Conservation (phyloP, 768 basidiomycete genomes). For the Amanita rimosa region DNA sequence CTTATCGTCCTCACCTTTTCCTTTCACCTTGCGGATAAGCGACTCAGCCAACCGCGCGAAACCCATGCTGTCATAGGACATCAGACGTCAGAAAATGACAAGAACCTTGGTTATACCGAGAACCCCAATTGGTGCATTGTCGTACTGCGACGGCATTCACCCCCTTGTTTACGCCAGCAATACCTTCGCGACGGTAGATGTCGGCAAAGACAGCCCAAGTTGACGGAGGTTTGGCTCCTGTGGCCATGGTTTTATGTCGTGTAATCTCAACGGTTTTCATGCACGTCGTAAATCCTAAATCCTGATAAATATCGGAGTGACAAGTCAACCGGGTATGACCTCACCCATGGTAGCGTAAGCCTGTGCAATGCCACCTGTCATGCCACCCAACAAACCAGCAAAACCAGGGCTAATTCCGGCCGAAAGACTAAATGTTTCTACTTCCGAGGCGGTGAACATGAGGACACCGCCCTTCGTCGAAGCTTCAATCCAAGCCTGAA, state of each 20-base stretch:
- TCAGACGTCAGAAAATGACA: not conserved
- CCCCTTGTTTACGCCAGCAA: conserved; percentile 97
- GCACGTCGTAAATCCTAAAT: conserved; percentile 89
- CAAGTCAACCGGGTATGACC: conserved; percentile 16
- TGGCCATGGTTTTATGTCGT: conserved; percentile 80
- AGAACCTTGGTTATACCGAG: conserved; percentile 41
- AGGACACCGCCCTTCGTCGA: conserved; percentile 97
- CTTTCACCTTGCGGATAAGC: conserved; percentile 63
- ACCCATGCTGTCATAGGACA: conserved; percentile 58
- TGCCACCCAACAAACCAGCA: conserved; percentile 89
- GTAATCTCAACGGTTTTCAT: conserved; percentile 99
- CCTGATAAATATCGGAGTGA: not conserved
- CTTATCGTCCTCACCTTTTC: conserved; percentile 67
- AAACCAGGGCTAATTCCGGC: conserved; percentile 71
- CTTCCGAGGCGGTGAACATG: conserved; percentile 92
- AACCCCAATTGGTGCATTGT: conserved; percentile 91
- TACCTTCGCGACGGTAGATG: conserved; percentile 88
- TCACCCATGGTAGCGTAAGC: conserved; percentile 99
- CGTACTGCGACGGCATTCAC: conserved; percentile 91
- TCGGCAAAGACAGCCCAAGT: conserved; percentile 94
- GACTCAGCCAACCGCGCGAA: conserved; percentile 89
- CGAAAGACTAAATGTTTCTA: conserved; percentile 56
- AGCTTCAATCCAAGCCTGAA: conserved; percentile 97
- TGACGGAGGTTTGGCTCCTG: conserved; percentile 78
- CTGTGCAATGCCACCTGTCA: conserved; percentile 95